Evolutionary conservation across 768 basidiomycete genomes (phyloP).

Genomic region (Chlorophyllum brunneum): DNA sequence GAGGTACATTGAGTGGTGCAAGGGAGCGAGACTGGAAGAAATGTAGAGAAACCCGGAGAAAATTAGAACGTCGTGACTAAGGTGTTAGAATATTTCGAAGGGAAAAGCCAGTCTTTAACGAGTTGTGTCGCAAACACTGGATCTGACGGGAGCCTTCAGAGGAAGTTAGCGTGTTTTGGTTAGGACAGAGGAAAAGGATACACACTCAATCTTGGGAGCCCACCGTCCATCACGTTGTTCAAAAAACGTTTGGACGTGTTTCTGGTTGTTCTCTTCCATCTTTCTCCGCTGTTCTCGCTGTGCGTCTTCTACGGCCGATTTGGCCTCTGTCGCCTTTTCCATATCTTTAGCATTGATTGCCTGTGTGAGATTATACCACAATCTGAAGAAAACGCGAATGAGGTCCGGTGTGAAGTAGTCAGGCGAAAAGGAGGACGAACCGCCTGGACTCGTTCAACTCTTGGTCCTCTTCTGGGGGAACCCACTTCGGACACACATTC

Average conservation of each 20-base stretch:
- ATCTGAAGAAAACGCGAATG: conserved; percentile 30
- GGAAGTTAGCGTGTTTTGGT: conserved; percentile 11
- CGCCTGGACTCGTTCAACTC: conserved; percentile 87
- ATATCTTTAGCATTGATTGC: conserved; percentile 89
- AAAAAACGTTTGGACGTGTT: conserved; percentile 80
- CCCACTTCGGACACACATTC: conserved; percentile 74
- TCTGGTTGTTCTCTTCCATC: conserved; percentile 70
- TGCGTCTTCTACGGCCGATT: conserved; percentile 85
- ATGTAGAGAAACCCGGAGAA: background rate
- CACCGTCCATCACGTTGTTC: conserved; percentile 71
- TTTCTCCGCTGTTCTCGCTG: conserved; percentile 78
- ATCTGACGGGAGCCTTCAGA: conserved; percentile 63
- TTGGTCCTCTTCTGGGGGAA: conserved; percentile 83
- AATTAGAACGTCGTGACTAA: background rate
- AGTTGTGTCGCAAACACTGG: conserved; percentile 59
- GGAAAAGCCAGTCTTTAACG: conserved; percentile 81
- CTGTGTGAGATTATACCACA: conserved; percentile 81
- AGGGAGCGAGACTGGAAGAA: background rate
- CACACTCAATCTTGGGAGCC: conserved; percentile 67
- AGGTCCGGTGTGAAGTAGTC: background rate
- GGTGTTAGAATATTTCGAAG: conserved; percentile 16
- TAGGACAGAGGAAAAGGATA: background rate
- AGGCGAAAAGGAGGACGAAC: conserved; percentile 39
- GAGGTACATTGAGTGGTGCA: background rate
- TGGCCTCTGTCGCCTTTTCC: conserved; percentile 90